Percentiles rank a stretch among this genome's conserved stretches.
Conservation (phyloP, 768 basidiomycete species). For the Auricularia cornea region DNA sequence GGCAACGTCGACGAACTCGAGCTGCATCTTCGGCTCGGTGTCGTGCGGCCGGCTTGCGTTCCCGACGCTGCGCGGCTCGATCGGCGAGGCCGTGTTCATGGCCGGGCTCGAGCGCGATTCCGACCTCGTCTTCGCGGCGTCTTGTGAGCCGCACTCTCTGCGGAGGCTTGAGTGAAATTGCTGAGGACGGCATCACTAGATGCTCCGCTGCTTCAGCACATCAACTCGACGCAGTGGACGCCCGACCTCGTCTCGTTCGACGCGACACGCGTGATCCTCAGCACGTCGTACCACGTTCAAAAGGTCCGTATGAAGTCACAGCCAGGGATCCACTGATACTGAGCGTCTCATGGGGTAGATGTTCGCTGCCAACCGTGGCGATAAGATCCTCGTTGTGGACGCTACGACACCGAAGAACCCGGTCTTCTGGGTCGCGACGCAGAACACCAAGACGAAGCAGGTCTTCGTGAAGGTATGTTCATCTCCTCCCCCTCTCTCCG, state of each 20-base stretch:
- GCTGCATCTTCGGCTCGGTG: conserved; percentile 39
- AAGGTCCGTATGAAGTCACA: conserved; percentile 30
- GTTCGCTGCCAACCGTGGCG: conserved; percentile 54
- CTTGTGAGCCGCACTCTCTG: conserved; percentile 37
- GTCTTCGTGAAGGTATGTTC: conserved; percentile 52
- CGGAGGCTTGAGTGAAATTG: no score
- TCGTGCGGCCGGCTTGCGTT: conserved; percentile 42
- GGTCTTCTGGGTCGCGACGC: conserved; percentile 54
- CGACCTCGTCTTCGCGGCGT: conserved; percentile 54
- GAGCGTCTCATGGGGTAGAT: conserved; percentile 35
- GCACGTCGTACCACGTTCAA: conserved; percentile 56
- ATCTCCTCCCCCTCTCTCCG: background rate
- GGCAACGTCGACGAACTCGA: conserved; percentile 45
- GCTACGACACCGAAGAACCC: conserved; percentile 40
- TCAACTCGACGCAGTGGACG: conserved; percentile 50
- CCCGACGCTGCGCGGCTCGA: conserved; percentile 46
- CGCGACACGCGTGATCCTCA: conserved; percentile 45
- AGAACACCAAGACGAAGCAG: conserved; percentile 22
- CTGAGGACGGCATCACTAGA: background rate
- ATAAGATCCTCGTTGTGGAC: conserved; percentile 56
- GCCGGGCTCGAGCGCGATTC: conserved; percentile 54
- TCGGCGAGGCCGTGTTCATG: conserved; percentile 61
- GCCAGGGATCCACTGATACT: background rate
- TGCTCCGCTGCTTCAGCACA: conserved; percentile 29
- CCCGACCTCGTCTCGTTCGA: conserved; percentile 56